Percentiles rank a stretch among this genome's conserved stretches.
These are phyloP conservation scores for Udeniomyces megalosporus DNA, from an alignment of 768 basidiomycete species.

Conservation along the genomic window DNA sequence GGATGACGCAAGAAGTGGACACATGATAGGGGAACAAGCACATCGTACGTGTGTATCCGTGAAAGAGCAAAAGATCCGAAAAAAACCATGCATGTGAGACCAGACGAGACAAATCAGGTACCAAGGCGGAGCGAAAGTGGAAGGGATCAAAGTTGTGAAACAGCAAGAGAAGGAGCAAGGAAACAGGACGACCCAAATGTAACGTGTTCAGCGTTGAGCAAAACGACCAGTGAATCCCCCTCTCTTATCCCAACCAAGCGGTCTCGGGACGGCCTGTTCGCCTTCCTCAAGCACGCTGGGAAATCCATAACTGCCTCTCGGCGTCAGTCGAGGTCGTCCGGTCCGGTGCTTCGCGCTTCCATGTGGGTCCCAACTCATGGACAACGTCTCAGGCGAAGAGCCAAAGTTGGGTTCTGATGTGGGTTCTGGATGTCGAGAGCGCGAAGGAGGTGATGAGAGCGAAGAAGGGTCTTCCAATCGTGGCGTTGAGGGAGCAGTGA, in stretches of 20 bases:
- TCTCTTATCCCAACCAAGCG: neutral
- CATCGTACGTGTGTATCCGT: too few relatives aligned
- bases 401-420: neutral
- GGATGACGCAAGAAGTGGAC: too few relatives aligned
- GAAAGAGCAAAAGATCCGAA: too few relatives aligned
- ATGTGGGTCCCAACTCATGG: neutral
- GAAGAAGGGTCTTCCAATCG: neutral
- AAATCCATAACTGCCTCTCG: slow-evolving; percentile 6
- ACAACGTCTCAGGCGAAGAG: neutral
- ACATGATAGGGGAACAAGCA: too few relatives aligned
- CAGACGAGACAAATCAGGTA: too few relatives aligned
- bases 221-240: neutral
- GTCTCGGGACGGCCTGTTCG: neutral
- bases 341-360: neutral
- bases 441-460: neutral
- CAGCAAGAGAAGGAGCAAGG: too few relatives aligned
- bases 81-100: too few relatives aligned
- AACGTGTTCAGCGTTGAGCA: too few relatives aligned
- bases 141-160: too few relatives aligned
- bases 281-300: slow-evolving; percentile 2
- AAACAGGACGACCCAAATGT: too few relatives aligned
- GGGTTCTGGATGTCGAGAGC: neutral
- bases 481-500: neutral
- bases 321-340: neutral
- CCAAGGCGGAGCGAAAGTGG: too few relatives aligned